phyloP scores from a whole-genome alignment of 2,329 filamentous ascomycete genomes.

The Claviceps africana region DNA sequence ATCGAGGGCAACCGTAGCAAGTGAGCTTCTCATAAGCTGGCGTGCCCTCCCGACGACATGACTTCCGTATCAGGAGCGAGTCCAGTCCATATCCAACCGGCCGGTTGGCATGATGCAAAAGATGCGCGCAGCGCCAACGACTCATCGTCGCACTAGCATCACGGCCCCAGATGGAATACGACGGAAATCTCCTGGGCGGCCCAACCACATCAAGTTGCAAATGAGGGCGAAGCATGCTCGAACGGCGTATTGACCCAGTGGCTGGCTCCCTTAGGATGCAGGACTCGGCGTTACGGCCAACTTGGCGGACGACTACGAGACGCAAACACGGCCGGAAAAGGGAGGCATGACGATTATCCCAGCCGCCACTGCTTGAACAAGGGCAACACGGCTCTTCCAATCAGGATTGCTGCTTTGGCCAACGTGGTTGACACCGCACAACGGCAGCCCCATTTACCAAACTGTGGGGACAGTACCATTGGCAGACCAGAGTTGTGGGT shows the following conservation, averaged over 20 bases:
- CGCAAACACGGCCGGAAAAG: neutral
- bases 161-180: neutral
- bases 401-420: neutral
- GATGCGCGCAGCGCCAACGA: neutral
- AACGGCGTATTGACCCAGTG: neutral
- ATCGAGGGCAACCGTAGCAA: no score
- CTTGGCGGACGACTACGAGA: neutral
- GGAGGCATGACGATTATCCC: neutral
- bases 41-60: neutral
- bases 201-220: neutral
- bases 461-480: neutral
- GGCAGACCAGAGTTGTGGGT: neutral
- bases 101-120: neutral
- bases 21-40: neutral
- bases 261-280: neutral
- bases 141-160: neutral
- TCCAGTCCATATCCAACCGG: neutral
- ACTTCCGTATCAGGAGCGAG: neutral
- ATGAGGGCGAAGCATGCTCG: neutral
- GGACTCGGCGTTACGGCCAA: neutral
- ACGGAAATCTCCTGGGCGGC: neutral
- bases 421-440: neutral
- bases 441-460: neutral
- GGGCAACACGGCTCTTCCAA: neutral
- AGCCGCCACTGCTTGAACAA: neutral